Evolutionary conservation across 768 basidiomycete genomes (phyloP).

Genomic region (Lentinula edodes): DNA sequence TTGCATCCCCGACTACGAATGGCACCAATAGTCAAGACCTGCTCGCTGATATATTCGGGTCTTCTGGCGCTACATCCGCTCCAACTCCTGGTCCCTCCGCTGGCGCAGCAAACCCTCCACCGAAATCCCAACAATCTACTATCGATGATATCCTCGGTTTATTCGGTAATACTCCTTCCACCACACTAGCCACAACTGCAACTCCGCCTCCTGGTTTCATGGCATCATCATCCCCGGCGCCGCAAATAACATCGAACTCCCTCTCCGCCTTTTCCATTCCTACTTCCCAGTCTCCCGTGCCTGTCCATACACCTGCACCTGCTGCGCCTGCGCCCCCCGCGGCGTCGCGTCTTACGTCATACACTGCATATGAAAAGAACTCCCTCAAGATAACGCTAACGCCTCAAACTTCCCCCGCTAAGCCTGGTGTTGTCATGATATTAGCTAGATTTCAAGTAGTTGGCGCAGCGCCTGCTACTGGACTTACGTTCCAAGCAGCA

Average conservation of each 20-base stretch:
- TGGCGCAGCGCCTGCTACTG: constrained; percentile 45
- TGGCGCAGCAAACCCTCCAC: constrained; percentile 33
- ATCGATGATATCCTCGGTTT: constrained; percentile 91
- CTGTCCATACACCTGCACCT: constrained; percentile 26
- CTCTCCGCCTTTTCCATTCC: constrained; percentile 30
- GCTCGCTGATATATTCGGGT: constrained; percentile 89
- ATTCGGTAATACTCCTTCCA: constrained; percentile 53
- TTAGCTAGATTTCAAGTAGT: constrained; percentile 80
- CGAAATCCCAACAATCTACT: constrained; percentile 47
- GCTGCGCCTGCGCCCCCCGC: constrained; percentile 30
- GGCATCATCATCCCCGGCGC: constrained; percentile 12
- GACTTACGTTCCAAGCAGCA: constrained; percentile 92
- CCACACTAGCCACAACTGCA: constrained; percentile 26
- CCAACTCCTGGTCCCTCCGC: constrained; percentile 23
- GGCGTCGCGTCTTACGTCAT: constrained; percentile 56
- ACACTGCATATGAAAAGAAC: constrained; percentile 90
- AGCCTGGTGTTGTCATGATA: constrained; percentile 89
- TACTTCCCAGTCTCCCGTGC: constrained; percentile 31
- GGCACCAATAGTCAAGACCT: constrained; percentile 69
- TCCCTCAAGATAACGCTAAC: constrained; percentile 85
- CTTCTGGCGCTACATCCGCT: constrained; percentile 32
- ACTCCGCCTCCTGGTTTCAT: constrained; percentile 17
- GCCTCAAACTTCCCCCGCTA: constrained; percentile 72
- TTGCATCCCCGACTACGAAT: constrained; percentile 33
- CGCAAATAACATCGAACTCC: constrained; percentile 16